These are phyloP conservation scores for Carex sylvatica DNA, from an alignment of 202 grass and related monocot genomes.

Conservation along the genomic window DNA sequence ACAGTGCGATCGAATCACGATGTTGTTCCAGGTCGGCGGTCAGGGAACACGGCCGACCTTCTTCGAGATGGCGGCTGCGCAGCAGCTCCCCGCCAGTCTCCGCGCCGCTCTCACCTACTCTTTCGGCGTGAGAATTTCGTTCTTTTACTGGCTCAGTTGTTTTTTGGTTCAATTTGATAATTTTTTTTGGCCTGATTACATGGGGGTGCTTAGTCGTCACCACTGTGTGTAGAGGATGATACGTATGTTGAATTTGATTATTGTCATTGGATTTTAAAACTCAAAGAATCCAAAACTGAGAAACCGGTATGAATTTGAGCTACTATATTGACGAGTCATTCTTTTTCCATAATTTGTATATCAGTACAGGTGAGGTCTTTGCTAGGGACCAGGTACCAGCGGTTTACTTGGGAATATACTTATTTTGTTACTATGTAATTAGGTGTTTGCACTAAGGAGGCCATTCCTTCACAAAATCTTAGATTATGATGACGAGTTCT, in stretches of 20 bases:
- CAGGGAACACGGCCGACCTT: constrained; percentile 96
- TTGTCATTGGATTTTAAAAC: neutral
- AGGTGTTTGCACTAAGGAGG: constrained; percentile 93
- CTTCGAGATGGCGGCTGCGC: constrained; percentile 99
- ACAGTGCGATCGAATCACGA: constrained; percentile 21
- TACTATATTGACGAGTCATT: neutral
- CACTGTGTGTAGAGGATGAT: neutral
- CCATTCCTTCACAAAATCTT: constrained; percentile 88
- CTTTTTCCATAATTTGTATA: neutral
- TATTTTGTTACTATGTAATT: constrained; percentile 23
- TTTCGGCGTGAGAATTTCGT: constrained; percentile 49
- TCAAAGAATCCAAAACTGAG: neutral
- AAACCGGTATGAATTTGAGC: neutral
- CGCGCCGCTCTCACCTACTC: constrained; percentile 87
- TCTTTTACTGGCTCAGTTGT: neutral
- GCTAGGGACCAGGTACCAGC: neutral
- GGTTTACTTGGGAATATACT: neutral
- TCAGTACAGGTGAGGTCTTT: neutral
- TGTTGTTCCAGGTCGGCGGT: constrained; percentile 98
- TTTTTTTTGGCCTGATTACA: neutral
- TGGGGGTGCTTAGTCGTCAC: neutral
- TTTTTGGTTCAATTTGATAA: constrained; percentile 15
- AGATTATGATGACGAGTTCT: constrained; percentile 96
- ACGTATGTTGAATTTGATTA: neutral
- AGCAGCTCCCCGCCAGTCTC: constrained; percentile 95